Base-by-base conservation (phyloP, 192 early-diverging fungal species). In the Coemansia sp. region DNA sequence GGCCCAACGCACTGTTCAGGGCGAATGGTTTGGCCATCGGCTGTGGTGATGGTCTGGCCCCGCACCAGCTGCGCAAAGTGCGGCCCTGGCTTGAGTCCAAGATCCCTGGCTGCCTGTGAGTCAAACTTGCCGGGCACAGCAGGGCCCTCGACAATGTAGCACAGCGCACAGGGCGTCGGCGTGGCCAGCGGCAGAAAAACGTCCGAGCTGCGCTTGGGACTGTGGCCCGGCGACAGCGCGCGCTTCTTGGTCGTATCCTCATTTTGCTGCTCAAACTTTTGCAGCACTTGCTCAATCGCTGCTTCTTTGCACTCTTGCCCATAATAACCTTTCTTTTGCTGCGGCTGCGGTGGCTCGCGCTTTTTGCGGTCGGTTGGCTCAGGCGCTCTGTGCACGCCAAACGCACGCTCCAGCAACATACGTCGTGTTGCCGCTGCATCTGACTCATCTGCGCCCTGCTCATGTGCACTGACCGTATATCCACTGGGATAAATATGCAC, bases 121-220 rank as follows among this genome's bases (percentile, higher is more conserved):
- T 91, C 81, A 69, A 97, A 95, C 65, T 94, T 95, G 22, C 94
- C 92, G 0, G 84, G 86, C 23, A 89, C 83, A 4, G 80, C 81
- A 1, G 91, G 89, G 0, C 91, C 89, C 62, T 86, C 83, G 62
- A 87, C 87, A 11, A 95, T 89, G 57, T 92, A 97, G 58, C 84
- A 84, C 35, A 92, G 69, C 1, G 81, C 84, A 3, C 56, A 69
- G 4, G 79, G 65, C 6, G 76, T 75, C 2, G 87, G 87, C n/a
- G 32, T 69, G 0, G 88, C 84, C 39, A 62, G 56, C 48, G 72
- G 79, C 48, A 76, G 55, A 17, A 39, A 29, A 57, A 68, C 21
- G 10, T 70, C 66, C 12, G 63, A 63, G 49, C 43, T 62, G 29
- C 55, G 65, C 10, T 52, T 57, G n/a, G 57, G 14, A 48, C 45